Conservation (phyloP, 441 rosid genomes). For the Gossypium lobatum region DNA sequence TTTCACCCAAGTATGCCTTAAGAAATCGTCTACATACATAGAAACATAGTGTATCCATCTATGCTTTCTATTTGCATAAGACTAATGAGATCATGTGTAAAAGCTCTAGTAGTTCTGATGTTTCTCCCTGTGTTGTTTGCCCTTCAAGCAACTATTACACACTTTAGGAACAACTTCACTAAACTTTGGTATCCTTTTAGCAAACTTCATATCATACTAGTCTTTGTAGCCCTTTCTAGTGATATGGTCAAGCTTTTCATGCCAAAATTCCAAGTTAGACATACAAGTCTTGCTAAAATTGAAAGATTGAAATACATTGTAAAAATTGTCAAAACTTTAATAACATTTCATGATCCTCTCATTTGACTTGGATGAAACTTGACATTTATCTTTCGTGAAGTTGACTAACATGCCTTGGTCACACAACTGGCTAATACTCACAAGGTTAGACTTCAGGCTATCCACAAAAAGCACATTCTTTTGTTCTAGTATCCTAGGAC, state of each 20-base stretch:
- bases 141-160: background rate
- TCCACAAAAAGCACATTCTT: background rate
- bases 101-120: background rate
- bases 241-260: background rate
- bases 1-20: background rate
- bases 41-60: background rate
- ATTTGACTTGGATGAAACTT: background rate
- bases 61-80: too few species aligned
- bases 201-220: background rate
- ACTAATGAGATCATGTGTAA: background rate
- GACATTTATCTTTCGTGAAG: background rate
- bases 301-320: background rate
- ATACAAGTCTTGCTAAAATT: background rate
- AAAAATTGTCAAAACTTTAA: too few species aligned
- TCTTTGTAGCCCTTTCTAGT: background rate
- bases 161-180: background rate
- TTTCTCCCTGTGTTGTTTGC: background rate
- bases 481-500: background rate
- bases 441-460: background rate
- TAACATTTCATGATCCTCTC: background rate
- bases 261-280: background rate
- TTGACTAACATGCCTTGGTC: background rate
- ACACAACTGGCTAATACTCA: too few species aligned
- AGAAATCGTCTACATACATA: too few species aligned
- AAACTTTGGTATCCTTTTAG: background rate